These are phyloP conservation scores for Fusarium staphyleae DNA, from an alignment of 2,329 filamentous ascomycete species.

Conservation along the genomic window DNA sequence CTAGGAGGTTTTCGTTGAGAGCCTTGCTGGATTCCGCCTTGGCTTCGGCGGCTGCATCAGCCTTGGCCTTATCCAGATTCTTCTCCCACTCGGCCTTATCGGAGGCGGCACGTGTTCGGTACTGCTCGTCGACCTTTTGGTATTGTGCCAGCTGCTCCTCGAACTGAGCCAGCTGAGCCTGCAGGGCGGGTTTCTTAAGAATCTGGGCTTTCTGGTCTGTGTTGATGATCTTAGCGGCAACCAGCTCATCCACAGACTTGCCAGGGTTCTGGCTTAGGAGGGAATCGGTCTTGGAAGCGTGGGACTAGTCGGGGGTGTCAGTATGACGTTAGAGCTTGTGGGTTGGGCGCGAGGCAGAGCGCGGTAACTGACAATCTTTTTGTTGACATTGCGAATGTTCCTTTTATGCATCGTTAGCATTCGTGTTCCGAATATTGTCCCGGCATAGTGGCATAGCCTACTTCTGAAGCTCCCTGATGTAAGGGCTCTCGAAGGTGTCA, in stretches of 20 bases:
- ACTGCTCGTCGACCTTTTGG: constrained; percentile 78
- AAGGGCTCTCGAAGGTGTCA: constrained; percentile 72
- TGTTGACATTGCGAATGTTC: constrained; percentile 89
- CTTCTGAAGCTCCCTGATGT: constrained; percentile 92
- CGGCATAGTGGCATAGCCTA: constrained; percentile 53
- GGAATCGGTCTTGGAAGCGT: constrained; percentile 74
- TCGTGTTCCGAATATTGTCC: neutral
- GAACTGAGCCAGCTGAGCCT: constrained; percentile 70
- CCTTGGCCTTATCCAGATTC: constrained; percentile 62
- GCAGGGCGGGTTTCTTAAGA: constrained; percentile 77
- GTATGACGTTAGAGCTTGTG: constrained; percentile 17
- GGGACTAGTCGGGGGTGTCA: constrained; percentile 56
- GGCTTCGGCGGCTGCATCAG: constrained; percentile 59
- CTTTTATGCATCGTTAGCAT: constrained; percentile 54
- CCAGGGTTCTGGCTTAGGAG: constrained; percentile 73
- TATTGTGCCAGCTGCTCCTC: constrained; percentile 78
- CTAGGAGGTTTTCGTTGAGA: constrained; percentile 70
- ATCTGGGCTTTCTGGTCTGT: constrained; percentile 79
- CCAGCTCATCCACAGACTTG: constrained; percentile 76
- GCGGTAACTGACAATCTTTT: constrained; percentile 79
- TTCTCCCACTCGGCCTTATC: constrained; percentile 69
- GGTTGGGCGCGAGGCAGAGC: no score
- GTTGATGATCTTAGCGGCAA: constrained; percentile 77
- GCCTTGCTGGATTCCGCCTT: constrained; percentile 60
- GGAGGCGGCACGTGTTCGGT: constrained; percentile 64